phyloP scores from a whole-genome alignment of 129 eudicot genomes.

The Artemisia annua region DNA sequence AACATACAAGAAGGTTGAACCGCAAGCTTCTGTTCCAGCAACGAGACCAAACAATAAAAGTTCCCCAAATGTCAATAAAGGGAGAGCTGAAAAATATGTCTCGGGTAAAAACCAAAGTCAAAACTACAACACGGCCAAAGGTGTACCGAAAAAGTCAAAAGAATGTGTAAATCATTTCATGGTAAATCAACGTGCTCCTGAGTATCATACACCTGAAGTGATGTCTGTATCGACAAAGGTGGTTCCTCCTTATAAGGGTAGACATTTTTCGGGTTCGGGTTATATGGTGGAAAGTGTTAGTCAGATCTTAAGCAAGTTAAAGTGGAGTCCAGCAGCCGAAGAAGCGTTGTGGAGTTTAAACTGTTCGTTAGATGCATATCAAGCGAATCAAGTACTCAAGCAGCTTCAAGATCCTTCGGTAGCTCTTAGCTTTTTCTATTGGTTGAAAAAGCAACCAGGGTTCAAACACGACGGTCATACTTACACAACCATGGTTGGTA shows the following conservation, averaged over 20 bases:
- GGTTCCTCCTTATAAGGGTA: slow-evolving; percentile 41
- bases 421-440: slow-evolving; percentile 83
- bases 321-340: slow-evolving; percentile 84
- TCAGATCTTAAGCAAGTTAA: slow-evolving; percentile 55
- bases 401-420: slow-evolving; percentile 73
- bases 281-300: slow-evolving; percentile 61
- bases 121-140: slow-evolving; percentile 32
- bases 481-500: slow-evolving; percentile 98
- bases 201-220: slow-evolving; percentile 28
- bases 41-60: slow-evolving; percentile 31
- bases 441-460: slow-evolving; percentile 76
- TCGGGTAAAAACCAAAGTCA: slow-evolving; percentile 35
- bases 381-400: slow-evolving; percentile 95
- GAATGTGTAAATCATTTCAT: slow-evolving; percentile 39
- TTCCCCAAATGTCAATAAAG: slow-evolving; percentile 35
- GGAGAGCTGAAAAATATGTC: slow-evolving; percentile 39
- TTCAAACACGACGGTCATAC: slow-evolving; percentile 95
- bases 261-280: slow-evolving; percentile 50
- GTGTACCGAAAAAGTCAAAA: slow-evolving; percentile 52
- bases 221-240: slow-evolving; percentile 28
- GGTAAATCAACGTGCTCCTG: slow-evolving; percentile 46
- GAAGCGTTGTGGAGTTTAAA: slow-evolving; percentile 68
- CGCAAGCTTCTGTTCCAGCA: slow-evolving; percentile 35
- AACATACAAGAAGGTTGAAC: slow-evolving; percentile 42
- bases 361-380: slow-evolving; percentile 72